Conservation (phyloP, 2,329 filamentous ascomycete genomes). For the Calonectria pseudoturangicola region DNA sequence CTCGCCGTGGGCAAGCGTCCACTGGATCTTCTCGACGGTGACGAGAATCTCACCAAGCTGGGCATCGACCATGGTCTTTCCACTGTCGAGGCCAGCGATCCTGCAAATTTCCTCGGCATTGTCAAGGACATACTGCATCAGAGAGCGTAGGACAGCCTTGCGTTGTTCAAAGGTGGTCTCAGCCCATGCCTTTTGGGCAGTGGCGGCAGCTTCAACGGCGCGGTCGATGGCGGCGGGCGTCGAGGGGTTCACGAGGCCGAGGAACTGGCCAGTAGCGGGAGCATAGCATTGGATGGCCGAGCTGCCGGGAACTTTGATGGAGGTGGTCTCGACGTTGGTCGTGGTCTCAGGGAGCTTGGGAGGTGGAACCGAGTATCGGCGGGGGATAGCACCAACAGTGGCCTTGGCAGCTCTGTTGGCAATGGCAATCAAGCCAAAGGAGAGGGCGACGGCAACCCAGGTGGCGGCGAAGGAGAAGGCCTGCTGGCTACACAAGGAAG, state of each 20-base stretch:
- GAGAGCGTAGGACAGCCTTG: constrained; percentile 84
- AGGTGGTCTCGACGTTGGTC: constrained; percentile 74
- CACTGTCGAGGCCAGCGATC: constrained; percentile 92
- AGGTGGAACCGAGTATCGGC: constrained; percentile 76
- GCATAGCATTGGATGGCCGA: constrained; percentile 88
- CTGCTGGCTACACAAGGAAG: constrained; percentile 47
- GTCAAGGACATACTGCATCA: constrained; percentile 89
- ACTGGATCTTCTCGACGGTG: constrained; percentile 93
- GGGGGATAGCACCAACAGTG: constrained; percentile 61
- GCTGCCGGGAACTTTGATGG: constrained; percentile 79
- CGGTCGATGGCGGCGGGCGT: constrained; percentile 86
- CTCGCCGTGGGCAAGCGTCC: constrained; percentile 95
- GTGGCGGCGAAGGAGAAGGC: constrained; percentile 56
- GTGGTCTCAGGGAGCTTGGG: constrained; percentile 77
- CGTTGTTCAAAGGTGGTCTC: constrained; percentile 86
- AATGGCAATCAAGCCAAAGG: constrained; percentile 56
- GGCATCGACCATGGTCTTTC: constrained; percentile 97
- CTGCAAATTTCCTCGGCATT: constrained; percentile 92
- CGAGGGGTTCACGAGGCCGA: constrained; percentile 86
- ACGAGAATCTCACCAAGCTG: constrained; percentile 96
- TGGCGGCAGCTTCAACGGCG: constrained; percentile 82
- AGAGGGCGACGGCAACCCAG: constrained; percentile 56
- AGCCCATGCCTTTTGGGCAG: constrained; percentile 86
- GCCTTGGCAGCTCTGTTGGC: constrained; percentile 49
- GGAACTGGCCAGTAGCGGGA: constrained; percentile 89